Evolutionary conservation across 768 basidiomycete species (phyloP).

Genomic region (Boletus vermiculosoides): DNA sequence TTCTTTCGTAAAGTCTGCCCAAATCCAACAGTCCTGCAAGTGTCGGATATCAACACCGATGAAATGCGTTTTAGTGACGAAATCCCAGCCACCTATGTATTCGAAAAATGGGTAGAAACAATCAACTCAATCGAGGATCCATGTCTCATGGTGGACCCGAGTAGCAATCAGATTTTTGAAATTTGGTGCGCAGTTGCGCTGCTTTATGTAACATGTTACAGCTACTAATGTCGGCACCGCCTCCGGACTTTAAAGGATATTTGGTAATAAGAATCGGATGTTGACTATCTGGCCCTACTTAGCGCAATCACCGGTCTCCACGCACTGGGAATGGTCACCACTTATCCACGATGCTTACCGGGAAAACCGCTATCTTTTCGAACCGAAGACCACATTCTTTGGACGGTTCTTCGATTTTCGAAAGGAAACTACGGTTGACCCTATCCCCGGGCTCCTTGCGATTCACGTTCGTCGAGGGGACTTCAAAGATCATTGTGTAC

Average conservation of each 20-base stretch:
- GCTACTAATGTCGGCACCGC: neutral
- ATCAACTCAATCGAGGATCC: conserved; percentile 36
- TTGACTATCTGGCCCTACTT: conserved; percentile 37
- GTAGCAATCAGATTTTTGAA: conserved; percentile 34
- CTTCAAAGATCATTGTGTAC: conserved; percentile 44
- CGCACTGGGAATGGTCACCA: conserved; percentile 39
- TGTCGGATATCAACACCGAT: conserved; percentile 29
- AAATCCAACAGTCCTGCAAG: conserved; percentile 33
- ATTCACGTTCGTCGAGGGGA: conserved; percentile 55
- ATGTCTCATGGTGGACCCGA: conserved; percentile 38
- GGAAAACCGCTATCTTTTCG: conserved; percentile 32
- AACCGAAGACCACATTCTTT: neutral
- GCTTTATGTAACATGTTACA: neutral
- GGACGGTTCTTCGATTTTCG: neutral
- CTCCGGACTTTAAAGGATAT: conserved; percentile 26
- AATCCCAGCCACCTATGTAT: conserved; percentile 29
- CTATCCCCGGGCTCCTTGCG: conserved; percentile 44
- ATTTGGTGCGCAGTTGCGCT: conserved; percentile 29
- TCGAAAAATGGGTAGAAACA: conserved; percentile 40
- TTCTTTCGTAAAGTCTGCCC: conserved; percentile 45
- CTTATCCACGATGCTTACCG: conserved; percentile 33
- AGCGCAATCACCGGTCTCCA: conserved; percentile 33
- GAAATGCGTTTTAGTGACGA: conserved; percentile 25
- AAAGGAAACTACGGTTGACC: conserved; percentile 7
- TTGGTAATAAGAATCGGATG: conserved; percentile 33